Conservation (phyloP, 2,329 filamentous ascomycete species). For the Sporothrix pseudoabietina region DNA sequence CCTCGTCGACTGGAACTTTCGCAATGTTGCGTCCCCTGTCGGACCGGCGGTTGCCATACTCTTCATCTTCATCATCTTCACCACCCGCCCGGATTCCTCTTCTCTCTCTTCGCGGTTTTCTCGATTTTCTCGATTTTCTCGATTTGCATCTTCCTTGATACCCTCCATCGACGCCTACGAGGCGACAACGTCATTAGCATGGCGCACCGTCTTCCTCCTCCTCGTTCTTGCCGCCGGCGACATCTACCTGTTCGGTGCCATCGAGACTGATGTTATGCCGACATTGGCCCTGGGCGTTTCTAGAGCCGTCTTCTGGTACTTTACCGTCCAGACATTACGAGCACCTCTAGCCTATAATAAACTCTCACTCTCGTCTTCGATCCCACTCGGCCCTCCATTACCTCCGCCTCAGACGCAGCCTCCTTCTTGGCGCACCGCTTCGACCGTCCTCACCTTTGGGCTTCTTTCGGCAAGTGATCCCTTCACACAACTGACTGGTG, state of each 20-base stretch:
- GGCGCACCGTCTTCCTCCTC: background rate
- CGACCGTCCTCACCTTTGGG: conserved; percentile 17
- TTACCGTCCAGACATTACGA: conserved; percentile 36
- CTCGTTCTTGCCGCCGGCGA: background rate
- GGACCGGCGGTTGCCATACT: background rate
- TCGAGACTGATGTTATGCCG: background rate
- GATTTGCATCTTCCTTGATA: background rate
- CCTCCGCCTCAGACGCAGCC: conserved; percentile 34
- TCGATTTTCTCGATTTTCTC: background rate
- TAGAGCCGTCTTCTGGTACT: conserved; percentile 45
- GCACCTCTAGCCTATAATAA: background rate
- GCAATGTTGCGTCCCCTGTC: background rate
- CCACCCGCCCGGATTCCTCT: background rate
- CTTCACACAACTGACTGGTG: background rate
- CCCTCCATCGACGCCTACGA: background rate
- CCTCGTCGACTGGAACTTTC: conserved; percentile 13
- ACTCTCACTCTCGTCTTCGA: conserved; percentile 37
- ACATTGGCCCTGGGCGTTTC: conserved; percentile 37
- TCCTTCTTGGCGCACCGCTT: conserved; percentile 22
- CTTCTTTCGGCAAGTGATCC: conserved; percentile 22
- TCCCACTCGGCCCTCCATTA: conserved; percentile 35
- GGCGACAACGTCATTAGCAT: background rate
- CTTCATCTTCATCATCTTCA: background rate
- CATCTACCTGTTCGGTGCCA: background rate
- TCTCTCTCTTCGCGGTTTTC: background rate